A percentile compares a stretch with the other conserved stretches of the same genome.
Conservation (phyloP, 2,329 filamentous ascomycete species). For the Plenodomus lindquistii region DNA sequence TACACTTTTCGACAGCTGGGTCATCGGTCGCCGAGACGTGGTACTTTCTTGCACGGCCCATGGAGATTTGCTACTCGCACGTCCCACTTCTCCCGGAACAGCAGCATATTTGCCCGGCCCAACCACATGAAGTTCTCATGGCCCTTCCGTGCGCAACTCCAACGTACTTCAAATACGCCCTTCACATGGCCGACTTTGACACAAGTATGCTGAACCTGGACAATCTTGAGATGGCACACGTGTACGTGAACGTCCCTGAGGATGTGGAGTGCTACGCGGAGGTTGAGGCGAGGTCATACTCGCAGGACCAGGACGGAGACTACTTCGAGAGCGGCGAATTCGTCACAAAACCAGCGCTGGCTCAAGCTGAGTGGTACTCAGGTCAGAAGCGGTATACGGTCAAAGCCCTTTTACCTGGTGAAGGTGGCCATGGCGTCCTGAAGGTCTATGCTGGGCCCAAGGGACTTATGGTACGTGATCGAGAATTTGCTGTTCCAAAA, state of each 20-base stretch:
- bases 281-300: constrained; percentile 81
- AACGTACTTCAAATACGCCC: constrained; percentile 78
- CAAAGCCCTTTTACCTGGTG: constrained; percentile 87
- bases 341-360: constrained; percentile 81
- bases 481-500: constrained; percentile 9
- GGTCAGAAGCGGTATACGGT: constrained; percentile 90
- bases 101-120: constrained; percentile 88
- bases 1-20: constrained; percentile 73
- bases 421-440: constrained; percentile 84
- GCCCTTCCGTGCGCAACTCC: constrained; percentile 85
- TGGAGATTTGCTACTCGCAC: constrained; percentile 94
- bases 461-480: constrained; percentile 71
- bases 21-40: constrained; percentile 76
- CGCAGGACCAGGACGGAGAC: constrained; percentile 85
- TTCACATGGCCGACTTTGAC: constrained; percentile 87
- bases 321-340: constrained; percentile 89
- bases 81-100: constrained; percentile 84
- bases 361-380: constrained; percentile 88
- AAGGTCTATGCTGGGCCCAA: constrained; percentile 94
- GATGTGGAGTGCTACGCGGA: constrained; percentile 93
- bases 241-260: constrained; percentile 83
- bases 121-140: constrained; percentile 82
- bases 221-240: constrained; percentile 88
- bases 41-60: constrained; percentile 91
- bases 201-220: constrained; percentile 85